phyloP scores from a whole-genome alignment of 2,329 filamentous ascomycete genomes.

The Beauveria medogensis region DNA sequence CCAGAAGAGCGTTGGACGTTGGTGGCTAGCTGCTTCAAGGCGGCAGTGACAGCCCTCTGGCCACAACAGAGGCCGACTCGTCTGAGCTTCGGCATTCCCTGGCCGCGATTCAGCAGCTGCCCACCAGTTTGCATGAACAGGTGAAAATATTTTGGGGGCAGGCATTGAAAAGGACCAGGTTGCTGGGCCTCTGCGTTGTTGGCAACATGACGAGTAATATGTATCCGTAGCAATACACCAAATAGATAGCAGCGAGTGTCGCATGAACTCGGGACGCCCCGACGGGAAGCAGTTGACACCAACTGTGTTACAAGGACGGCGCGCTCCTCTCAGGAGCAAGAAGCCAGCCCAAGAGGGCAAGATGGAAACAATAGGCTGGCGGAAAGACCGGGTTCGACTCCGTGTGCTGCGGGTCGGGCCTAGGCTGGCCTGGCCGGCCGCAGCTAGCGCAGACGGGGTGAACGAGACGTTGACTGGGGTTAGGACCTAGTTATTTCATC shows the following conservation, averaged over 20 bases:
- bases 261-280: neutral
- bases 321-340: neutral
- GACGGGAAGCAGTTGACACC: neutral
- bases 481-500: neutral
- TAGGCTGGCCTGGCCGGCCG: neutral
- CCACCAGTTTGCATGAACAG: conserved; percentile 5
- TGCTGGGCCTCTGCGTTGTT: neutral
- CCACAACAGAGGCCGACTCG: neutral
- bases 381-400: conserved; percentile 9
- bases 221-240: too few species aligned
- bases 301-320: neutral
- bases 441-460: neutral
- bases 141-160: neutral
- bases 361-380: neutral
- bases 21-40: neutral
- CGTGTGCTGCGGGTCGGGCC: conserved; percentile 4
- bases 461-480: neutral
- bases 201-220: neutral
- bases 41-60: neutral
- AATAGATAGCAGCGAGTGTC: neutral
- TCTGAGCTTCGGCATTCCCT: neutral
- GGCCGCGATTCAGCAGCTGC: neutral
- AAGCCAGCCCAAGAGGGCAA: conserved; percentile 3
- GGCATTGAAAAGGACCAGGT: neutral
- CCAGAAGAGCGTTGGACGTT: neutral